Percentiles rank a stretch among this genome's conserved stretches.
These are phyloP conservation scores for Populus davidiana DNA, from an alignment of 345 rosid species.

Conservation along the genomic window DNA sequence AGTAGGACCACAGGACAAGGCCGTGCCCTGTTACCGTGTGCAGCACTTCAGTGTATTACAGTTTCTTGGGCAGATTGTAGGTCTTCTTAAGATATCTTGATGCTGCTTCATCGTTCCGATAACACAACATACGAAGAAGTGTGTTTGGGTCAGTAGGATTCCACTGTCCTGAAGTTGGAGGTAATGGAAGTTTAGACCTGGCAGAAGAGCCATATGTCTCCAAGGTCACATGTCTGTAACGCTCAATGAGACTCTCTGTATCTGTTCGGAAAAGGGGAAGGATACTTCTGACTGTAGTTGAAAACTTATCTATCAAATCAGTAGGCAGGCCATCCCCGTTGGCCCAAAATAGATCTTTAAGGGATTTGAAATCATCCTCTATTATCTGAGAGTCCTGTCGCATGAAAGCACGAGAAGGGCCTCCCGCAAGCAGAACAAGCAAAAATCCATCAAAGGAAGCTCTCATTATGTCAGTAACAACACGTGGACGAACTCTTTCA, in stretches of 20 bases:
- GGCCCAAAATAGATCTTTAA: constrained; percentile 89
- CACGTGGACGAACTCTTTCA: constrained; percentile 77
- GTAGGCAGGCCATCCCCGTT: constrained; percentile 89
- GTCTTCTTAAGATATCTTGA: constrained; percentile 81
- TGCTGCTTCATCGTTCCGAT: constrained; percentile 82
- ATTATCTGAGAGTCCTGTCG: constrained; percentile 68
- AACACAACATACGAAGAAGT: constrained; percentile 74
- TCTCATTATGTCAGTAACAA: constrained; percentile 74
- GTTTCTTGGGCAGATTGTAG: constrained; percentile 64
- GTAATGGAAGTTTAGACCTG: constrained; percentile 80
- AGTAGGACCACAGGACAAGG: background rate
- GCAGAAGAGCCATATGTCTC: constrained; percentile 79
- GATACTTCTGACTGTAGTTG: constrained; percentile 57
- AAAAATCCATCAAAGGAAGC: constrained; percentile 91
- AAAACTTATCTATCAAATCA: constrained; percentile 72
- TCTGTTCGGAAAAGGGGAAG: constrained; percentile 79
- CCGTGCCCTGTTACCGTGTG: background rate
- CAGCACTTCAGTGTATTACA: constrained; percentile 6
- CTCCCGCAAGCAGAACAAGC: constrained; percentile 91
- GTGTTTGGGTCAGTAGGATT: constrained; percentile 85
- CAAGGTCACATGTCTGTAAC: constrained; percentile 61
- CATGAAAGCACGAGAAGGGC: constrained; percentile 80
- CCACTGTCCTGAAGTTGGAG: constrained; percentile 91
- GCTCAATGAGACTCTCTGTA: constrained; percentile 79
- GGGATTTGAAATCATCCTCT: constrained; percentile 86